These are phyloP conservation scores for Xylaria digitata DNA, from an alignment of 2,329 filamentous ascomycete species.

Conservation along the genomic window DNA sequence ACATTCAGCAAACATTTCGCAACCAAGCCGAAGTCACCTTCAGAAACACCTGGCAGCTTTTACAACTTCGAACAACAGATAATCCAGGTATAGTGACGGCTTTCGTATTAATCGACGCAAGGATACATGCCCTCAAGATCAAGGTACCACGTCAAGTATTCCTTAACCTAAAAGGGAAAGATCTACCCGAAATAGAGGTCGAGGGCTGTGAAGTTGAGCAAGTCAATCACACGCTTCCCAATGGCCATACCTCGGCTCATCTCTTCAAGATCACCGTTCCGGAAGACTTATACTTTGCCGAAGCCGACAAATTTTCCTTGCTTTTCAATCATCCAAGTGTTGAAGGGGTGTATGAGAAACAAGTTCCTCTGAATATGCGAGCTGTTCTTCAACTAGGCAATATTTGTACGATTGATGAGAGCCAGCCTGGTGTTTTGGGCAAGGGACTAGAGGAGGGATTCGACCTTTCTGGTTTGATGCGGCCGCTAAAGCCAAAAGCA, in stretches of 20 bases:
- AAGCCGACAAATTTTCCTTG: slow-evolving; percentile 82
- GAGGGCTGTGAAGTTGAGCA: slow-evolving; percentile 90
- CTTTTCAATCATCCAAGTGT: slow-evolving; percentile 94
- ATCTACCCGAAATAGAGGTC: slow-evolving; percentile 88
- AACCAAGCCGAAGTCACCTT: slow-evolving; percentile 92
- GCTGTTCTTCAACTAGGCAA: slow-evolving; percentile 92
- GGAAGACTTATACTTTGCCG: slow-evolving; percentile 86
- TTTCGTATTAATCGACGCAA: slow-evolving; percentile 92
- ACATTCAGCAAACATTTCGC: slow-evolving; percentile 79
- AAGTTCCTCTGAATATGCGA: slow-evolving; percentile 86
- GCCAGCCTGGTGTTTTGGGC: slow-evolving; percentile 88
- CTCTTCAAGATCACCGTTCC: slow-evolving; percentile 93
- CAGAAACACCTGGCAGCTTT: slow-evolving; percentile 92
- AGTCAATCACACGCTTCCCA: slow-evolving; percentile 91
- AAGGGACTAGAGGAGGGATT: slow-evolving; percentile 95
- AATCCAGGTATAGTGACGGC: slow-evolving; percentile 87
- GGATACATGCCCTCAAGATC: slow-evolving; percentile 88
- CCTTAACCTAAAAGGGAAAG: slow-evolving; percentile 87
- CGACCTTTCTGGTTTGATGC: slow-evolving; percentile 80
- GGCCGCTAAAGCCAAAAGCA: slow-evolving; percentile 69
- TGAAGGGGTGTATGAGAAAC: slow-evolving; percentile 96
- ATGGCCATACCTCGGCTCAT: slow-evolving; percentile 92
- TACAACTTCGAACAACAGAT: slow-evolving; percentile 86
- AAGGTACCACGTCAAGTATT: slow-evolving; percentile 91
- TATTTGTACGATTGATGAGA: slow-evolving; percentile 91